These are phyloP conservation scores for Lachancea meyersii DNA, from an alignment of 805 yeast species.

Conservation along the genomic window DNA sequence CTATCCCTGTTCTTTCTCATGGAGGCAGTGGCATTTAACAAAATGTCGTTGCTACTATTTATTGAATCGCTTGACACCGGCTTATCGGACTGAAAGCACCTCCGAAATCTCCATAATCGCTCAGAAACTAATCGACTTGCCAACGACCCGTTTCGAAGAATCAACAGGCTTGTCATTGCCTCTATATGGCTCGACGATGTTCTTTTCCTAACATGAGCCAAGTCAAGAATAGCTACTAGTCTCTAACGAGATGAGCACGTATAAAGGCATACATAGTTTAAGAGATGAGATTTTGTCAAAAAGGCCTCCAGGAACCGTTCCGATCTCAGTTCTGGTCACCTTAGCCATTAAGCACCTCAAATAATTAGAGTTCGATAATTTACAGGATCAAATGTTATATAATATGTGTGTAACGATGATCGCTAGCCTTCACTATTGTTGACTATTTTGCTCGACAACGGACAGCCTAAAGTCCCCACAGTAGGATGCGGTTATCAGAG, in stretches of 20 bases:
- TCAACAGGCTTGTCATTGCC: neutral
- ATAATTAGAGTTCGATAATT: neutral
- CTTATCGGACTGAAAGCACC: neutral
- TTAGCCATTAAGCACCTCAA: too few relatives aligned
- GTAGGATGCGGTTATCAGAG: conserved; percentile 3
- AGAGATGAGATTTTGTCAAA: neutral
- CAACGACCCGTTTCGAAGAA: neutral
- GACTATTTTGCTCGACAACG: too few relatives aligned
- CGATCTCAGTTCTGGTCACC: too few relatives aligned
- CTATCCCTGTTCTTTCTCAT: conserved; percentile 8
- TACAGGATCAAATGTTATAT: neutral
- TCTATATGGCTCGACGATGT: neutral
- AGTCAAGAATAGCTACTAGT: too few relatives aligned
- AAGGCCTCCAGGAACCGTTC: neutral
- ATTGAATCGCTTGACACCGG: neutral
- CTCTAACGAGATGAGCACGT: conserved; percentile 1
- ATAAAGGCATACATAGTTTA: neutral
- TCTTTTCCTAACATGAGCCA: too few relatives aligned
- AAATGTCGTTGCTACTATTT: conserved; percentile 13
- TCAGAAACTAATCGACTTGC: neutral
- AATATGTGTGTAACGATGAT: too few relatives aligned
- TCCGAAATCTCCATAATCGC: neutral
- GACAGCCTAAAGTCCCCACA: conserved; percentile 17
- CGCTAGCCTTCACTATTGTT: too few relatives aligned
- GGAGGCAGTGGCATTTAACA: conserved; percentile 15